Conservation (phyloP, 352 stramenopile genomes). For the Saprolegnia parasitica region DNA sequence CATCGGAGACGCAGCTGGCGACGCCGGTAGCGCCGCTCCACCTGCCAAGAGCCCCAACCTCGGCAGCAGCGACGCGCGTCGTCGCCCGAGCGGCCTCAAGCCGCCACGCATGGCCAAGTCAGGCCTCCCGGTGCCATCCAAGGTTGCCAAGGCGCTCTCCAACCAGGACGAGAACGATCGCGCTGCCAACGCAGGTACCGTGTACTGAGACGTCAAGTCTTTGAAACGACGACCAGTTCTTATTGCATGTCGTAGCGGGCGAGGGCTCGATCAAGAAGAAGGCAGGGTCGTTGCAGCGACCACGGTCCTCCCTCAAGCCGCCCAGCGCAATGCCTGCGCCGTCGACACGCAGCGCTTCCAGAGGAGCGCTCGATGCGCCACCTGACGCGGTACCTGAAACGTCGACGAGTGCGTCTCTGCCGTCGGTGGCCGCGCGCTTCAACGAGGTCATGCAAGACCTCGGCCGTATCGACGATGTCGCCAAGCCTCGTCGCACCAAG, state of each 20-base stretch:
- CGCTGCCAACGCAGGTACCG: neutral
- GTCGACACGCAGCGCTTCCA: no score
- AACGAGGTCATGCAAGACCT: constrained; percentile 9
- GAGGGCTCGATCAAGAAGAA: constrained; percentile 1
- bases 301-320: constrained; percentile 2
- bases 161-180: constrained; percentile 24
- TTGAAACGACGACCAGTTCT: neutral
- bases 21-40: neutral
- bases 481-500: constrained; percentile 10
- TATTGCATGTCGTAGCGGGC: neutral
- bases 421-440: constrained; percentile 1
- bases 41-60: constrained; percentile 25
- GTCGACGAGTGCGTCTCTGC: neutral
- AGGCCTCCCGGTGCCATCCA: constrained; percentile 13
- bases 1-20: neutral
- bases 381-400: no score
- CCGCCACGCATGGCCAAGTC: constrained; percentile 1
- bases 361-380: neutral
- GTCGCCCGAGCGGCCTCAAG: neutral
- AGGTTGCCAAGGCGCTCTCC: neutral
- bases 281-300: neutral
- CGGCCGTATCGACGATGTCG: constrained; percentile 17
- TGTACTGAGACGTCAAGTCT: neutral
- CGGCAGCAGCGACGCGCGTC: neutral
- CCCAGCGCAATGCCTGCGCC: no score